Conservation (phyloP, 129 eudicot species). For the Heracleum sosnowskyi region DNA sequence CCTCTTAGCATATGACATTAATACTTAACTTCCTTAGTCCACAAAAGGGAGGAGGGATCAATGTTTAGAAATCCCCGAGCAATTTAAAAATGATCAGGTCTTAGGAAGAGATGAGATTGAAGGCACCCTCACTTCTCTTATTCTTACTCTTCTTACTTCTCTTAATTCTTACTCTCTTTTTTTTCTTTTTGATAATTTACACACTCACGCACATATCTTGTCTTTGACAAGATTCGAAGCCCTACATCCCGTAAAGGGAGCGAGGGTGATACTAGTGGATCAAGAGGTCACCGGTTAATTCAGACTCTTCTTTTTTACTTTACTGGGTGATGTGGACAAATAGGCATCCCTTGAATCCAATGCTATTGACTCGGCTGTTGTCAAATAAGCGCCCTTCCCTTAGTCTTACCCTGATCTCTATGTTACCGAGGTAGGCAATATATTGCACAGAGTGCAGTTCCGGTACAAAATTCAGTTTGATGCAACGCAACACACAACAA, state of each 20-base stretch:
- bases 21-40: not conserved
- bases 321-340: not conserved
- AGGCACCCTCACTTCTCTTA: not conserved
- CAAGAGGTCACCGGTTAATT: too few relatives aligned
- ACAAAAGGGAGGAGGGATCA: not conserved
- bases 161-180: not conserved
- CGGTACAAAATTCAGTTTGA: not conserved
- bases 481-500: not conserved
- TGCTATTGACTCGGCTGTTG: not conserved
- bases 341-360: not conserved
- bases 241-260: too few relatives aligned
- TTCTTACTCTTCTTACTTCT: not conserved
- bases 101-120: not conserved
- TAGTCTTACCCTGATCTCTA: not conserved
- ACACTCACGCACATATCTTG: too few relatives aligned
- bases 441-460: not conserved
- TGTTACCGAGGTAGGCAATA: not conserved
- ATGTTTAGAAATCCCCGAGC: not conserved
- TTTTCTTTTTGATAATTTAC: too few relatives aligned
- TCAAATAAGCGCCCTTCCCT: not conserved
- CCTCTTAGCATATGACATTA: not conserved
- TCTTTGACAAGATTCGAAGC: too few relatives aligned
- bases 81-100: not conserved
- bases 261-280: too few relatives aligned
- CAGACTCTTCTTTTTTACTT: not conserved